Conservation (phyloP, 306 rosid genomes). For the Vigna angularis region DNA sequence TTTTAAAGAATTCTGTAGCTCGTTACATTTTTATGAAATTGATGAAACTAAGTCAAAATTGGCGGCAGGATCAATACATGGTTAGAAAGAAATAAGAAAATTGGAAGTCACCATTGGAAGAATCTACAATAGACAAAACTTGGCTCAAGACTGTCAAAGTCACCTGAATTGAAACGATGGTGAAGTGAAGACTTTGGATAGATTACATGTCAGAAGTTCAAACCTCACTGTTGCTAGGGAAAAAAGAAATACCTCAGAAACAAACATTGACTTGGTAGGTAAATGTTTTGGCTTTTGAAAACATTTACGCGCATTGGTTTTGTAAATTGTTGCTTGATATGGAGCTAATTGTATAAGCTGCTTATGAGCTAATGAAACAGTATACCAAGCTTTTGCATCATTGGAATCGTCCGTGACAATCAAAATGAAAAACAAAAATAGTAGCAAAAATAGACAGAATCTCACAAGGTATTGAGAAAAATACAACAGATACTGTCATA, state of each 20-base stretch:
- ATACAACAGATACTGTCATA: neutral
- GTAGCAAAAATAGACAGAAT: neutral
- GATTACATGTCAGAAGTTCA: neutral
- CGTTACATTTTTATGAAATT: neutral
- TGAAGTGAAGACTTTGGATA: neutral
- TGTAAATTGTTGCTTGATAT: neutral
- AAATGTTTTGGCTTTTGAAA: slow-evolving; percentile 8
- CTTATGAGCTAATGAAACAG: slow-evolving; percentile 5
- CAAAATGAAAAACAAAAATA: neutral
- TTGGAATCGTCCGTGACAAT: neutral
- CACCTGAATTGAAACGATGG: neutral
- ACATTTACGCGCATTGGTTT: neutral
- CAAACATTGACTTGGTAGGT: neutral
- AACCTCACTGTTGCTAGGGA: neutral
- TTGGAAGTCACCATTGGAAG: neutral
- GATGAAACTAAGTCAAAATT: slow-evolving; percentile 12
- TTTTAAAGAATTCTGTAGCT: slow-evolving; percentile 7
- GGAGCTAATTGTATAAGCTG: neutral
- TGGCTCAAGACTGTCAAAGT: neutral
- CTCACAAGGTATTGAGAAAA: neutral
- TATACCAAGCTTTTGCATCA: neutral
- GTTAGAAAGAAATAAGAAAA: neutral
- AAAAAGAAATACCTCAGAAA: neutral
- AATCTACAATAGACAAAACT: neutral
- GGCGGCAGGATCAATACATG: slow-evolving; percentile 11